These are phyloP conservation scores for Pyrenopolyporus hunteri DNA, from an alignment of 495 filamentous ascomycete species.

Conservation along the genomic window DNA sequence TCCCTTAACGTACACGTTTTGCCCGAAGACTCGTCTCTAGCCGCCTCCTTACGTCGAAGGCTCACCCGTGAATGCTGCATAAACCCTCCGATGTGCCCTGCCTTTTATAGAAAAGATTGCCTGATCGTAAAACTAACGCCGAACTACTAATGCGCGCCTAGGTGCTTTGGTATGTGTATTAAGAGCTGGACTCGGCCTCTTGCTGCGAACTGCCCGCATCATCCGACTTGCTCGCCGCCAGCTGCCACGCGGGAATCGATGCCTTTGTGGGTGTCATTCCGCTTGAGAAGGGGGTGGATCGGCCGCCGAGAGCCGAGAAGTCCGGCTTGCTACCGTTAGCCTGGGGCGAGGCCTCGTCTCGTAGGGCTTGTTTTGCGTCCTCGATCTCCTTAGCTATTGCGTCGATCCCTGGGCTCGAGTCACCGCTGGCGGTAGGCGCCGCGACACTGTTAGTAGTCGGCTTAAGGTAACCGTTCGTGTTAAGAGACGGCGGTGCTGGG, in stretches of 20 bases:
- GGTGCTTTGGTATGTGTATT: background rate
- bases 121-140: background rate
- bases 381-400: slow-evolving; percentile 39
- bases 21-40: background rate
- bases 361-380: slow-evolving; percentile 18
- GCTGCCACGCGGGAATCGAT: slow-evolving; percentile 91
- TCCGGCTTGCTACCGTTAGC: slow-evolving; percentile 46
- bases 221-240: slow-evolving; percentile 65
- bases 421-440: slow-evolving; percentile 29
- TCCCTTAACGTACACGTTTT: slow-evolving; percentile 1
- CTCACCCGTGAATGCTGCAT: slow-evolving; percentile 1
- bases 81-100: background rate
- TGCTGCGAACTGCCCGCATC: slow-evolving; percentile 32
- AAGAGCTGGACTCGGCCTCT: slow-evolving; percentile 34
- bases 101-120: slow-evolving; percentile 12
- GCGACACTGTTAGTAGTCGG: slow-evolving; percentile 45
- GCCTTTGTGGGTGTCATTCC: slow-evolving; percentile 57
- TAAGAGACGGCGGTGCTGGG: slow-evolving; percentile 31
- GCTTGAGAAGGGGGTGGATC: slow-evolving; percentile 47
- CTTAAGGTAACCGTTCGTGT: slow-evolving; percentile 45
- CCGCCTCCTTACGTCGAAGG: background rate
- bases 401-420: slow-evolving; percentile 43
- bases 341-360: slow-evolving; percentile 37
- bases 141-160: background rate
- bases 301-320: slow-evolving; percentile 42